Conservation (phyloP, 2,329 filamentous ascomycete genomes). For the Verticillium dahliae region DNA sequence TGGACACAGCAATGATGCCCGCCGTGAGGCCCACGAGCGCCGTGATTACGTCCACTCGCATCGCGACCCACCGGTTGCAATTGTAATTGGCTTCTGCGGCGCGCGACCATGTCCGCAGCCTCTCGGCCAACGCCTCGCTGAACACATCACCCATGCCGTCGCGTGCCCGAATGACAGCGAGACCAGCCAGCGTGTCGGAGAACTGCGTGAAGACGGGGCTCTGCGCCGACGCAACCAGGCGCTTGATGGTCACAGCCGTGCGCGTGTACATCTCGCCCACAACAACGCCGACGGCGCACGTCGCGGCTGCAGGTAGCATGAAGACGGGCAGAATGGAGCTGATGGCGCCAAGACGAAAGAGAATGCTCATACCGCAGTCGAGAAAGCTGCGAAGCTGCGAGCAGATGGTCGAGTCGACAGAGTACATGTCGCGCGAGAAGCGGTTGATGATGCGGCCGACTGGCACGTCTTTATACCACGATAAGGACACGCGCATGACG, state of each 20-base stretch:
- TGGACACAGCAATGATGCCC: conserved; percentile 44
- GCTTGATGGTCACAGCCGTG: conserved; percentile 38
- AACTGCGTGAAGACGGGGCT: conserved; percentile 53
- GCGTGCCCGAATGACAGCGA: conserved; percentile 42
- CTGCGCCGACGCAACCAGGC: conserved; percentile 36
- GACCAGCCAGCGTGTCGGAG: conserved; percentile 42
- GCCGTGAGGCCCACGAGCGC: conserved; percentile 44
- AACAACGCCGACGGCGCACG: conserved; percentile 36
- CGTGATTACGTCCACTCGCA: conserved; percentile 48
- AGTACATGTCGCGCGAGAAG: conserved; percentile 51
- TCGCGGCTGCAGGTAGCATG: conserved; percentile 36
- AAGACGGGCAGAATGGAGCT: conserved; percentile 47
- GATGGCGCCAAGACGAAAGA: conserved; percentile 39
- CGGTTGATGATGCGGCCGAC: conserved; percentile 48
- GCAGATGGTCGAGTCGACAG: conserved; percentile 42
- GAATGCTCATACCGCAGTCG: conserved; percentile 32
- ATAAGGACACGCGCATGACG: conserved; percentile 46
- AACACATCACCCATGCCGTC: conserved; percentile 36
- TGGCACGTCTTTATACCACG: conserved; percentile 50
- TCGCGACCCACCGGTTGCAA: conserved; percentile 50
- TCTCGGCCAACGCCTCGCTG: conserved; percentile 40
- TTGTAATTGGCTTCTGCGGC: conserved; percentile 45
- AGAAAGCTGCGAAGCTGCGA: conserved; percentile 35
- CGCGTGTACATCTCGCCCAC: conserved; percentile 45
- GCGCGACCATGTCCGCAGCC: conserved; percentile 38